Base-by-base conservation (phyloP, 768 basidiomycete species). In the Dendrothele bispora region DNA sequence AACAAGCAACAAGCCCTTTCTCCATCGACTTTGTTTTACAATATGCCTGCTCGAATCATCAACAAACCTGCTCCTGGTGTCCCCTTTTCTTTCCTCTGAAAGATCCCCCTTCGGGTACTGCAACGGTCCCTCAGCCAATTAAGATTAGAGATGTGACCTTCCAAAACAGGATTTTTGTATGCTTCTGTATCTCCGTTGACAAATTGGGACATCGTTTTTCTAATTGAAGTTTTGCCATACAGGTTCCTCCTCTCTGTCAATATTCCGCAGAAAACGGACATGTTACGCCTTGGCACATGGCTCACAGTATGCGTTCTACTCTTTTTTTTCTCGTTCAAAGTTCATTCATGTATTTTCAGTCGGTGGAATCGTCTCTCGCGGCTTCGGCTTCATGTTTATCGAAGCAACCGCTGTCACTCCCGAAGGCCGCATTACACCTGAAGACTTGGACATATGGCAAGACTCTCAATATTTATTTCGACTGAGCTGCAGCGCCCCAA, bases 341-440 rank as follows among this genome's bases (percentile, higher is more conserved):
- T 24, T 48, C 44, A 21, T 18, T 29, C 36, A 22, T 20, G 26
- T 45, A 22, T 48, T 46, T 45, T 1, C 22, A 82, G 80, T 81
- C 34, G 75, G 77, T 1, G 77, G 77, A 2, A 78, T 83, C 45
- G 58, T 78, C 42, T 72, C 69, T 4, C 77, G 80, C 14, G 71
- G 71, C 4, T 78, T 85, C 0, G 84, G 82, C 0, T 65, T 81
- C 1, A 73, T 82, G 46, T 69, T 82, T 37, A 65, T 86, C 22
- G 88, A 91, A 64, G 86, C 86, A 1, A 80, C 82, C 0, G 79
- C 81, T 7, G 77, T 87, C 17, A 55, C 69, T 6, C 72, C 78
- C 0, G 72, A 80, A 55, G 81, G 80, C 5, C 75, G 84, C 18
- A 86, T 86, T 62, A 76, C 80, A 0, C 83, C 86, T 1, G 71